Evolutionary conservation across 2,329 filamentous ascomycete genomes (phyloP), one percentile per base, ranked within the genome.

Genomic region (Xylaria hypoxylon): DNA sequence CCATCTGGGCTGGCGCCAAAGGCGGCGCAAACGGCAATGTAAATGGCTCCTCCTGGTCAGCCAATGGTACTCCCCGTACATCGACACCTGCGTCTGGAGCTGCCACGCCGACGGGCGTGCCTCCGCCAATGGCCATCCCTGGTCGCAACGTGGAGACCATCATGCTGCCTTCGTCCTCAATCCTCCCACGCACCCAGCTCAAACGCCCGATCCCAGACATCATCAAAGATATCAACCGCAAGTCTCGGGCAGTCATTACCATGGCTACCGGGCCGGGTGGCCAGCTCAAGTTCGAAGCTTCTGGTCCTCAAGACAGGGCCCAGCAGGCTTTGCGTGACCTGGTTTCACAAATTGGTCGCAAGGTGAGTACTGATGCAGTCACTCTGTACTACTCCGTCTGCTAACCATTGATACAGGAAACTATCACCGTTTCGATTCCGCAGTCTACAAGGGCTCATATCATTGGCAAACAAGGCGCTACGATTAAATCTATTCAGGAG

Each of bases 251-350:
- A 65, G 92, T 89, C 72, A 88, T 99, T 72, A 90, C 91, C 72
- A 90, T 94, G 85, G 88, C 88, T 65, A 87, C 88, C 66, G 89
- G 90, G n/a, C 86, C 89, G 69, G 90, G 88, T 70, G 92, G 92
- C 24, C 86, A 87, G 42, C 85, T 94, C 72, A 89, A 90, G 73
- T 96, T 99, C 76, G 92, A 95, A 79, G 94, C 93, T 53, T 91
- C 89, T 70, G 95, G 96, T 64, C 91, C 93, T 64, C 89, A 90
- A 65, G 92, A 96, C 65, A 89, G 92, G 73, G 94, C 95, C 70
- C 90, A 93, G 76, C 90, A 96, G 81, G 93, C 95, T 62, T 86
- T 98, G 76, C 94, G 92, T 83, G 94, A 97, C 73, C 87, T 97
- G 70, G 91, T 96, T 51, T 89, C 91, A 75, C 92, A 97, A 77